phyloP scores from a whole-genome alignment of 192 early-diverging fungal genomes.

The Entomortierella parvispora region DNA sequence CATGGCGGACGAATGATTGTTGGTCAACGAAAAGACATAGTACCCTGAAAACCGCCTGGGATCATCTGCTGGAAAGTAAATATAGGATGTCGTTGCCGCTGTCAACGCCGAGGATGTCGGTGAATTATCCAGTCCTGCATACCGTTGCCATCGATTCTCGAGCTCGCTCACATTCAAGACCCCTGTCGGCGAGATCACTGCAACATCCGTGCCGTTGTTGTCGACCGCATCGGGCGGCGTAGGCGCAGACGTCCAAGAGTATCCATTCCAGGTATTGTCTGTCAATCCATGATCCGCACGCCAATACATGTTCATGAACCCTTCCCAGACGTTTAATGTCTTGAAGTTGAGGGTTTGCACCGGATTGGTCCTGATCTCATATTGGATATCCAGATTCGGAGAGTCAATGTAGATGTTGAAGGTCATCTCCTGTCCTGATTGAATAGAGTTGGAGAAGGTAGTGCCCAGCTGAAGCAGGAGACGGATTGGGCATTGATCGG shows the following conservation, averaged over 20 bases:
- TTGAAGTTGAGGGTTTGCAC: slow-evolving; percentile 10
- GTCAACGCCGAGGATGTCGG: slow-evolving; percentile 23
- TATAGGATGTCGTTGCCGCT: neutral
- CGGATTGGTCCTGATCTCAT: slow-evolving; percentile 20
- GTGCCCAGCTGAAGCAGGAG: neutral
- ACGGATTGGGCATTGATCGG: slow-evolving; percentile 14
- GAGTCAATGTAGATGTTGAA: slow-evolving; percentile 47
- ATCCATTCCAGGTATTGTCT: slow-evolving; percentile 30
- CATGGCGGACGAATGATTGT: neutral
- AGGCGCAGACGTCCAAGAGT: slow-evolving; percentile 11
- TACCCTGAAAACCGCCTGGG: slow-evolving; percentile 50
- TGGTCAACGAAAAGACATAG: slow-evolving; percentile 44
- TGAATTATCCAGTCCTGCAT: slow-evolving; percentile 31
- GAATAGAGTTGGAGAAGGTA: neutral
- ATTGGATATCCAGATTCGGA: slow-evolving; percentile 27
- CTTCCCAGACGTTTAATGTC: slow-evolving; percentile 46
- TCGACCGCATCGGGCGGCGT: slow-evolving; percentile 4
- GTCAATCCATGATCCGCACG: slow-evolving; percentile 36
- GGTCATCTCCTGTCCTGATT: slow-evolving; percentile 14
- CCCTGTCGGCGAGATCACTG: slow-evolving; percentile 19
- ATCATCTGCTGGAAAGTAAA: slow-evolving; percentile 25
- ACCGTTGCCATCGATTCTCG: slow-evolving; percentile 23
- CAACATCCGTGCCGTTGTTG: neutral
- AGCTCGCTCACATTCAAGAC: slow-evolving; percentile 20
- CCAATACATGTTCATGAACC: slow-evolving; percentile 54